Evolutionary conservation across 2,329 filamentous ascomycete species (phyloP), one percentile per base, ranked within the genome.

Genomic region (Aspergillus viridinutans): DNA sequence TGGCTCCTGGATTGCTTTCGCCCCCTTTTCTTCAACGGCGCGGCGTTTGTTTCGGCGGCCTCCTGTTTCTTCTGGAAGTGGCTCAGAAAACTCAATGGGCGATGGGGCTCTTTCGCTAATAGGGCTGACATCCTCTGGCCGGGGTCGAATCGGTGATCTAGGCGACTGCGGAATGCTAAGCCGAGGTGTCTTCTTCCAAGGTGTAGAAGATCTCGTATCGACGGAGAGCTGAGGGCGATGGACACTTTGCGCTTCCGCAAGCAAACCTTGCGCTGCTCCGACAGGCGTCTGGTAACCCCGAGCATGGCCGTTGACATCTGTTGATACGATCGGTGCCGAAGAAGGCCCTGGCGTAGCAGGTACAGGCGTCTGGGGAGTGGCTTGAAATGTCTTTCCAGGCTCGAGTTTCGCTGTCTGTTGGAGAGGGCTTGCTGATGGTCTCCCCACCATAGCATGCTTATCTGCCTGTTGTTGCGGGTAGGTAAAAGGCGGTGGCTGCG

Each of bases 101-200:
- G 75, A 78, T n/a, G 67, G 65, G 2, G 70, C 73, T 47, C 67
- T 69, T 38, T 78, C 76, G 50, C 76, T 79, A 54, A 79, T 77
- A 0, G 76, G 76, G 61, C 76, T 79, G 10, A 79, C 71, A 62
- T 78, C 76, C 53, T 75, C 74, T 2, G 75, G 71, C 4, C 70
- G 67, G 49, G 76, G 76, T 2, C 72, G 70, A 51, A 69, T 62
- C 9, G 76, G 76, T 21, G 76, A 78, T 17, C 66, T 65, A 28
- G 74, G 74, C 5, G 72, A 73, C 20, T 67, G 58, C 0, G 73
- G 65, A 40, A 76, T 67, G 8, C 64, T 72, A 43, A 69, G 52
- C 12, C 65, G 67, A 23, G 74, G 73, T 38, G 69, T 68, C 52
- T 71, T 69, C 60, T 75, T 79, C 76, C 76, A 79, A 3, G 74